Base-by-base conservation (phyloP, 192 early-diverging fungal genomes). In the Glomus cerebriforme region DNA sequence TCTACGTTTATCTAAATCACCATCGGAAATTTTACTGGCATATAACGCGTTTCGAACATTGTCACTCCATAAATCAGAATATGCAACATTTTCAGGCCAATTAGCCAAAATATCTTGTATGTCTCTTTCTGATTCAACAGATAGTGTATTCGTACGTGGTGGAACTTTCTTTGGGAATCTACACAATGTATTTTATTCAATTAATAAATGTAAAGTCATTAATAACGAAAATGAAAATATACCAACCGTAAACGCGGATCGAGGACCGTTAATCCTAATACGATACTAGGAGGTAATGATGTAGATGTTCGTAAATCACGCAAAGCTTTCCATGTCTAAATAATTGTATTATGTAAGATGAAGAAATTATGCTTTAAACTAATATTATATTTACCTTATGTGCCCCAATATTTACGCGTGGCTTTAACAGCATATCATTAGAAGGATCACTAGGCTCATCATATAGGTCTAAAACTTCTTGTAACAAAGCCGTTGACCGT, bases 231-330 rank as follows among this genome's bases (percentile, higher is more conserved):
- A 74, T 22, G 1, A 78, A 49, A 35, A 34, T 29, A 13, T 17
- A 72, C 81, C 26, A 89, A 93, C 89, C 75, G 87, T 78, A 98
- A 77, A 32, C 98, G 90, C 2, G 97, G 98, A 75, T 99, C 98
- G 32, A 93, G 79, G 15, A 96, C 91, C 8, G 87, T 88, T 70
- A 99, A 83, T 4, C 91, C 93, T 9, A 99, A 59, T 0, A 95
- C 93, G 54, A 90, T 85, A n/a, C 94, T 94, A 12, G 93, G 86
- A 3, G 97, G 92, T 59, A 98, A 81, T 1, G 92, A 92, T 0
- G 91, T 87, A 2, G 96, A 88, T 31, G 91, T 89, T 31, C 88
- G 84, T 62, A 94, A 73, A 29, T 69, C 59, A 22, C 85, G 82
- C 24, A 93, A 70, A 6, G 64, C 66, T 8, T 78, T 80, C 91